A percentile compares a stretch with the other conserved stretches of the same genome.
Conservation (phyloP, 176 grass and related monocot species). For the Avena sativa region DNA sequence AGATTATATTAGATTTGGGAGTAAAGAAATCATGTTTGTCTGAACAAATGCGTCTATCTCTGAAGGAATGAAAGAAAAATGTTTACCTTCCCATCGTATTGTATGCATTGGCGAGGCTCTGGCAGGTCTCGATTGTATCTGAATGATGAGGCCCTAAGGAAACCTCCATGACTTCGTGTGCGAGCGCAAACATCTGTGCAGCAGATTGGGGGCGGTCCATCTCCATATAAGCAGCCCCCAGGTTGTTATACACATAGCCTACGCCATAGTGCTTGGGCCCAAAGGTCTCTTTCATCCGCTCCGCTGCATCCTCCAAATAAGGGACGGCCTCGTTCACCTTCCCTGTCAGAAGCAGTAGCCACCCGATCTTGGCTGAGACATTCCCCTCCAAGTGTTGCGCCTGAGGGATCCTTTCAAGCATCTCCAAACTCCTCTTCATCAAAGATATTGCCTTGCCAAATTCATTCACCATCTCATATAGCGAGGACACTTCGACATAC, state of each 20-base stretch:
- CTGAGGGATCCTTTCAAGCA: constrained; percentile 89
- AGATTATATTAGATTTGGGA: not conserved
- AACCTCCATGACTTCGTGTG: constrained; percentile 86
- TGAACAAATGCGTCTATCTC: not conserved
- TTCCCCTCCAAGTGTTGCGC: constrained; percentile 89
- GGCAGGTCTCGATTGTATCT: constrained; percentile 82
- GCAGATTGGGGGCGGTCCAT: constrained; percentile 78
- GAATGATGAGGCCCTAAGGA: constrained; percentile 80
- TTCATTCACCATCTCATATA: constrained; percentile 80
- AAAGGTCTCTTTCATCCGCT: constrained; percentile 90
- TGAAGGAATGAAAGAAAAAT: not conserved
- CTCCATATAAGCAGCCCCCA: constrained; percentile 90
- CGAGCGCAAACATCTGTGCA: constrained; percentile 86
- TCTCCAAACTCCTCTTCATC: constrained; percentile 75
- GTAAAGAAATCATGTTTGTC: not conserved
- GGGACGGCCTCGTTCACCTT: constrained; percentile 72
- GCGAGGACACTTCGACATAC: constrained; percentile 63
- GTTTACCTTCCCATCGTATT: constrained; percentile 73
- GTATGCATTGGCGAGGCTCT: constrained; percentile 94
- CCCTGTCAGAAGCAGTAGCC: constrained; percentile 82
- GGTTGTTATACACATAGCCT: constrained; percentile 90
- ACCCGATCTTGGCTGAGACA: constrained; percentile 74
- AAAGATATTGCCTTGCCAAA: constrained; percentile 80
- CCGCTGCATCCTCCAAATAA: constrained; percentile 73
- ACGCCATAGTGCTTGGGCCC: constrained; percentile 86